A percentile compares a stretch with the other conserved stretches of the same genome.
Evolutionary conservation across 495 filamentous ascomycete genomes (phyloP).

Genomic region (Penicillium fimorum): DNA sequence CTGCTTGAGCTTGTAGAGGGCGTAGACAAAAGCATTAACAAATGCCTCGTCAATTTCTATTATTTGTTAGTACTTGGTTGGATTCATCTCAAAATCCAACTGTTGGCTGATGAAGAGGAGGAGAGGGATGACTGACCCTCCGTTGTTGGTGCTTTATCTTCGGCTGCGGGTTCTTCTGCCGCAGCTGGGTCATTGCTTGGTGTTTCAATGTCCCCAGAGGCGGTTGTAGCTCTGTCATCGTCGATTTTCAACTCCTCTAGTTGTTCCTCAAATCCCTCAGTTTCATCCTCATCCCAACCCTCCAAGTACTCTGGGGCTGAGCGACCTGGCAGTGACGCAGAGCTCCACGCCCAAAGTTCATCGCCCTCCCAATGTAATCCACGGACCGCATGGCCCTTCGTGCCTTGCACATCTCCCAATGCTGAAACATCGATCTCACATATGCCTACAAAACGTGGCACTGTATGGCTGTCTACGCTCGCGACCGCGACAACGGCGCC

Average conservation of each 20-base stretch:
- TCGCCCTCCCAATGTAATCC: slow-evolving; percentile 72
- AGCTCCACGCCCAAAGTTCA: slow-evolving; percentile 68
- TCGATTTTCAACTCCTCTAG: slow-evolving; percentile 44
- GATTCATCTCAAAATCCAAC: not conserved
- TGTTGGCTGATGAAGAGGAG: not conserved
- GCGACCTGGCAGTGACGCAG: slow-evolving; percentile 52
- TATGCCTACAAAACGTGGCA: slow-evolving; percentile 63
- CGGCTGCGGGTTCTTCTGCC: slow-evolving; percentile 24
- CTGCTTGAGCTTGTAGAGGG: slow-evolving; percentile 56
- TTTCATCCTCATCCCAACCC: slow-evolving; percentile 43
- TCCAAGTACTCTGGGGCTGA: slow-evolving; percentile 49
- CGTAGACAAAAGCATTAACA: slow-evolving; percentile 65
- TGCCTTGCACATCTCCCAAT: slow-evolving; percentile 58
- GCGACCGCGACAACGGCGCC: slow-evolving; percentile 66
- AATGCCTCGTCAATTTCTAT: slow-evolving; percentile 70
- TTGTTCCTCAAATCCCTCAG: slow-evolving; percentile 39
- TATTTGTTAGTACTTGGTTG: slow-evolving; percentile 18
- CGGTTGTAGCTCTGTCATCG: slow-evolving; percentile 30
- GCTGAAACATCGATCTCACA: slow-evolving; percentile 66
- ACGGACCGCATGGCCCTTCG: slow-evolving; percentile 66
- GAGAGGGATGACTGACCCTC: slow-evolving; percentile 46
- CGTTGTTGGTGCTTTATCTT: slow-evolving; percentile 50
- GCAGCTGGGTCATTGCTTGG: slow-evolving; percentile 10
- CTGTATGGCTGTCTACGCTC: slow-evolving; percentile 56
- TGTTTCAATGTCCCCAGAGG: slow-evolving; percentile 28